Conservation (phyloP, 768 basidiomycete species). For the Austroboletus eburneus region DNA sequence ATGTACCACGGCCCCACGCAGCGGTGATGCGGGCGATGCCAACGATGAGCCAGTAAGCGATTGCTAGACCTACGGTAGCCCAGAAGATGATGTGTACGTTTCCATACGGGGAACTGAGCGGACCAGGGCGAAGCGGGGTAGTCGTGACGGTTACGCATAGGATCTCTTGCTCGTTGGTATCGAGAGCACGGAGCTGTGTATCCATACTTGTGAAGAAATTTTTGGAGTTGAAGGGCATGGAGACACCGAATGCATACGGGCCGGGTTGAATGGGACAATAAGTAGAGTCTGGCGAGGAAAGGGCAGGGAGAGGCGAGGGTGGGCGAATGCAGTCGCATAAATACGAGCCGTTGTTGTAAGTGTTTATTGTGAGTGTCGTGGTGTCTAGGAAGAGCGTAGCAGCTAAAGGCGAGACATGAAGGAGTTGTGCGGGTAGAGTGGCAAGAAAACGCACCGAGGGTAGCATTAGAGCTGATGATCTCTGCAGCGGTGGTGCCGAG, state of each 20-base stretch:
- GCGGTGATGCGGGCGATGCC: constrained; percentile 77
- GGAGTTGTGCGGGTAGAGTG: background rate
- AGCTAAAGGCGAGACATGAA: constrained; percentile 25
- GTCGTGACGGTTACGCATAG: constrained; percentile 76
- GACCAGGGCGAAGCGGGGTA: constrained; percentile 68
- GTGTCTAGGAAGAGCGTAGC: constrained; percentile 88
- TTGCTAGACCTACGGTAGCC: constrained; percentile 66
- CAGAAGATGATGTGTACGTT: constrained; percentile 66
- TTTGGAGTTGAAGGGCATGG: constrained; percentile 58
- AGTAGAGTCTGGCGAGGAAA: constrained; percentile 30
- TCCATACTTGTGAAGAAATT: constrained; percentile 79
- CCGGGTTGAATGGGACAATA: constrained; percentile 83
- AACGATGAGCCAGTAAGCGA: constrained; percentile 79
- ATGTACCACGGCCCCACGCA: constrained; percentile 74
- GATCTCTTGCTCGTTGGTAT: constrained; percentile 77
- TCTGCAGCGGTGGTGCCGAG: constrained; percentile 58
- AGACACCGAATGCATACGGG: constrained; percentile 74
- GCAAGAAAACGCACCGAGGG: constrained; percentile 50
- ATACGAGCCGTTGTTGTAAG: constrained; percentile 66
- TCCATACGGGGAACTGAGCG: constrained; percentile 57
- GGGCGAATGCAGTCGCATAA: constrained; percentile 80
- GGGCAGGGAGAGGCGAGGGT: constrained; percentile 60
- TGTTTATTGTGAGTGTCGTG: constrained; percentile 71
- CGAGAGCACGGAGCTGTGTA: constrained; percentile 84
- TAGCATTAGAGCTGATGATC: constrained; percentile 58